Percentiles rank a stretch among this genome's conserved stretches.
These are phyloP conservation scores for Amniculicola lignicola DNA, from an alignment of 495 filamentous ascomycete genomes.

Conservation along the genomic window DNA sequence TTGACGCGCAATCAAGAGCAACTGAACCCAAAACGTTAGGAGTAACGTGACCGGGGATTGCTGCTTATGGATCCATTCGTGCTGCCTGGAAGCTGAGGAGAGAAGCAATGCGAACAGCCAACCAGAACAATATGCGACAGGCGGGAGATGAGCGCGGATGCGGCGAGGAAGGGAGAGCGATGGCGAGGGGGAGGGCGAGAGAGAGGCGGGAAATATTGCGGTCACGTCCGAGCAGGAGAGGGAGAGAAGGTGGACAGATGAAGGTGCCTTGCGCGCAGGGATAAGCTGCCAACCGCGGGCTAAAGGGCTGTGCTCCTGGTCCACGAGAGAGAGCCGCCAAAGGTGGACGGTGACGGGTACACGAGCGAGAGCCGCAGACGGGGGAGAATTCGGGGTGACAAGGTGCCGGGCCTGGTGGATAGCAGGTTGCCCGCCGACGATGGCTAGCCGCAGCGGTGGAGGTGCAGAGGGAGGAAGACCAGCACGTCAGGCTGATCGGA, in stretches of 20 bases:
- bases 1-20: background rate
- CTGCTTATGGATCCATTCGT: constrained; percentile 24
- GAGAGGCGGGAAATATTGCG: constrained; percentile 24
- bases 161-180: constrained; percentile 3
- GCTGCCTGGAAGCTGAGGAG: constrained; percentile 23
- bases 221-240: constrained; percentile 1
- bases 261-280: constrained; percentile 27
- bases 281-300: constrained; percentile 12
- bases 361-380: constrained; percentile 14
- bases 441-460: constrained; percentile 26
- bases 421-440: constrained; percentile 12
- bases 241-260: constrained; percentile 18
- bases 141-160: background rate
- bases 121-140: background rate
- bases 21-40: background rate
- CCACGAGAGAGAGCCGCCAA: constrained; percentile 7
- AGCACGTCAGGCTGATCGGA: constrained; percentile 9
- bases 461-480: constrained; percentile 26
- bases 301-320: constrained; percentile 27
- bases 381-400: constrained; percentile 6
- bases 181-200: background rate
- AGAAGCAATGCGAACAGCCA: background rate
- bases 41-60: constrained; percentile 29
- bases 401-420: constrained; percentile 5
- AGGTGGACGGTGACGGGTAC: too few relatives aligned